Evolutionary conservation across 1,284 basidiomycete species (phyloP).

Genomic region (Cutaneotrichosporon sp.): DNA sequence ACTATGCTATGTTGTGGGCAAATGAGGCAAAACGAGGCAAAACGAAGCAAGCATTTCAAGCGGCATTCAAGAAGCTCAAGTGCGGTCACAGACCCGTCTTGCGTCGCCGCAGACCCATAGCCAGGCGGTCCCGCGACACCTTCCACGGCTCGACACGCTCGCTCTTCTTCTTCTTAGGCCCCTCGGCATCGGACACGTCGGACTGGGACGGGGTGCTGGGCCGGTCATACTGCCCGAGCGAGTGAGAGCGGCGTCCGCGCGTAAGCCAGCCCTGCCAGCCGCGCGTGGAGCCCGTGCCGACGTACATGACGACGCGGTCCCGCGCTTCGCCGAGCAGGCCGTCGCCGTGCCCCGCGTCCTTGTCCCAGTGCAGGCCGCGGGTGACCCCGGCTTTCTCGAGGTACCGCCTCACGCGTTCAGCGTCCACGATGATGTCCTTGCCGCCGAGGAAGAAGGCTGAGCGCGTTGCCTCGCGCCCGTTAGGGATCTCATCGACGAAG

Average conservation of each 20-base stretch:
- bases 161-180: neutral
- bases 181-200: neutral
- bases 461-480: slow-evolving; percentile 55
- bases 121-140: neutral
- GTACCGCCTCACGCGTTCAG: slow-evolving; percentile 69
- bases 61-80: too few species aligned
- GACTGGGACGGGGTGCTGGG: neutral
- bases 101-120: neutral
- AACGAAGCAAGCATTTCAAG: too few species aligned
- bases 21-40: neutral
- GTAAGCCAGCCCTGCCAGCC: slow-evolving; percentile 34
- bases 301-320: slow-evolving; percentile 62
- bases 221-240: slow-evolving; percentile 22
- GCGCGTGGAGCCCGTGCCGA: slow-evolving; percentile 46
- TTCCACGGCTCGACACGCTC: neutral
- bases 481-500: slow-evolving; percentile 81
- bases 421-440: slow-evolving; percentile 70
- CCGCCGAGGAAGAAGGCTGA: slow-evolving; percentile 70
- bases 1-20: neutral
- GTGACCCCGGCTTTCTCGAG: slow-evolving; percentile 66
- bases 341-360: slow-evolving; percentile 65
- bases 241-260: slow-evolving; percentile 27
- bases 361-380: slow-evolving; percentile 65
- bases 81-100: neutral
- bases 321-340: slow-evolving; percentile 60